A percentile compares a stretch with the other conserved stretches of the same genome.
Evolutionary conservation across 2,329 filamentous ascomycete genomes (phyloP).

Genomic region (Lachnellula cervina): DNA sequence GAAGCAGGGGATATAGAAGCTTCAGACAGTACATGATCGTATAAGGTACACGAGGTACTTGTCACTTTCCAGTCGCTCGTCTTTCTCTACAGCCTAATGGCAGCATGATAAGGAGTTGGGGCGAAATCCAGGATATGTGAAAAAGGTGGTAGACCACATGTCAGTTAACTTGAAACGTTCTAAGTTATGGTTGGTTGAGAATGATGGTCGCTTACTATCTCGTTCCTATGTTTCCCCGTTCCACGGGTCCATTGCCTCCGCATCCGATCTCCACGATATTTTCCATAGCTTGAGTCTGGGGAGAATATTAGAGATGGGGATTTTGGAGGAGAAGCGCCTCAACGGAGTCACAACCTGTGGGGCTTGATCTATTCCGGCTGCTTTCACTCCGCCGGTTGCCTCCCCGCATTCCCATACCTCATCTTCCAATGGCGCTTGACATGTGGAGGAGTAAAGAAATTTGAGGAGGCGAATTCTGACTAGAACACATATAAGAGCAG

Average conservation of each 20-base stretch:
- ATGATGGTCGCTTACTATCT: constrained; percentile 4
- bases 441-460: background rate
- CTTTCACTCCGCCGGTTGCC: constrained; percentile 20
- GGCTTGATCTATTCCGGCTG: constrained; percentile 16
- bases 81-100: constrained; percentile 8
- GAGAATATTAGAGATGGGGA: constrained; percentile 12
- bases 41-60: constrained; percentile 8
- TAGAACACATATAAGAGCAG: constrained; percentile 21
- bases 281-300: constrained; percentile 5
- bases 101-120: background rate
- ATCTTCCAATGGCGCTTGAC: background rate
- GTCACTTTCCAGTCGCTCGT: background rate
- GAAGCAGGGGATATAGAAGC: background rate
- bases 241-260: constrained; percentile 13
- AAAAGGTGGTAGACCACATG: background rate
- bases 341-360: constrained; percentile 11
- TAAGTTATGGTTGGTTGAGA: constrained; percentile 2
- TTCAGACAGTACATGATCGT: constrained; percentile 1
- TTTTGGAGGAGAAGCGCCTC: constrained; percentile 9
- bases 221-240: constrained; percentile 7
- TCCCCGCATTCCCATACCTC: constrained; percentile 26
- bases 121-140: background rate
- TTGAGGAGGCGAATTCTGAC: background rate
- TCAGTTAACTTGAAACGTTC: constrained; percentile 13
- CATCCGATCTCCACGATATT: constrained; percentile 19